Conservation (phyloP, 2,329 filamentous ascomycete species). For the Cercospora sp. region DNA sequence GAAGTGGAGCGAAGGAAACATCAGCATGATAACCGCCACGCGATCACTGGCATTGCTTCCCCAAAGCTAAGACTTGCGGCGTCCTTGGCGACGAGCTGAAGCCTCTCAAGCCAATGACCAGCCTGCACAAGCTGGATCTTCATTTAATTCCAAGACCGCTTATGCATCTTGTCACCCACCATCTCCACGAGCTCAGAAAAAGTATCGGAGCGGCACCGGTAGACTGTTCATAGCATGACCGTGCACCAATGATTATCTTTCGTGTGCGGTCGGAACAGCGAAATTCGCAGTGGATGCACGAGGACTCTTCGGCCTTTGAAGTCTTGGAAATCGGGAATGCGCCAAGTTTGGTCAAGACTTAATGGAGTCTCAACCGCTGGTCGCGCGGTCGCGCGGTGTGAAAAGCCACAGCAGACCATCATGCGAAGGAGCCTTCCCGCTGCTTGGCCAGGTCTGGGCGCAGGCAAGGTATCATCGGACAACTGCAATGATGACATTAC, state of each 20-base stretch:
- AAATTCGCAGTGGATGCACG: slow-evolving; percentile 5
- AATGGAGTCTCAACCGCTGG: slow-evolving; percentile 9
- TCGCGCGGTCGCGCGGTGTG: slow-evolving; percentile 1
- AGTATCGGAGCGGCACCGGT: slow-evolving; percentile 10
- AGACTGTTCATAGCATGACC: neutral
- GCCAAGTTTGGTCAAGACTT: slow-evolving; percentile 7
- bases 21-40: slow-evolving; percentile 7
- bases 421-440: neutral
- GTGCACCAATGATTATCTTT: neutral
- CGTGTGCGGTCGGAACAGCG: slow-evolving; percentile 1
- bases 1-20: slow-evolving; percentile 6
- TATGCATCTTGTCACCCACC: slow-evolving; percentile 15
- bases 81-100: slow-evolving; percentile 6
- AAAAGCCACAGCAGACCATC: slow-evolving; percentile 1
- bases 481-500: slow-evolving; percentile 13
- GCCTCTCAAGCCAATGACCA: slow-evolving; percentile 17
- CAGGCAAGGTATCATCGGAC: slow-evolving; percentile 12
- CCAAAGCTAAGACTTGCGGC: slow-evolving; percentile 11
- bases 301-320: slow-evolving; percentile 3
- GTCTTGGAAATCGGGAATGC: neutral
- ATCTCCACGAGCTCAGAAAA: slow-evolving; percentile 14
- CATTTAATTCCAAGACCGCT: slow-evolving; percentile 18
- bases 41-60: slow-evolving; percentile 14
- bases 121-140: slow-evolving; percentile 14
- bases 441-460: slow-evolving; percentile 20